Percentiles rank a stretch among this genome's conserved stretches.
These are phyloP conservation scores for Triticum monococcum DNA, from an alignment of 176 grass and related monocot species.

Conservation along the genomic window DNA sequence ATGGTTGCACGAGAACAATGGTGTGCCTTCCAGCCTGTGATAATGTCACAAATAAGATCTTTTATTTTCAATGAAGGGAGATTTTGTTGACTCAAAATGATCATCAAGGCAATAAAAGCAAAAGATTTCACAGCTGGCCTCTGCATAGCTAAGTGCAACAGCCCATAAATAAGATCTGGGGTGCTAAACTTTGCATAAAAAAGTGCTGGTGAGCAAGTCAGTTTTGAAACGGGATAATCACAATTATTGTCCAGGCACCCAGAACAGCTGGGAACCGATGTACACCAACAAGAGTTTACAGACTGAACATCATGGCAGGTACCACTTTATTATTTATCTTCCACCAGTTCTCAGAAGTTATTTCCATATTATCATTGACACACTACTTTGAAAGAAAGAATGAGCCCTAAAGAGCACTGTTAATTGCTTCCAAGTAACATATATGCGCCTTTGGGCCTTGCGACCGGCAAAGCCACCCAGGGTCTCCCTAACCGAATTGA, in stretches of 20 bases:
- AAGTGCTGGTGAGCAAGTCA: not conserved
- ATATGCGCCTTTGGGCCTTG: not conserved
- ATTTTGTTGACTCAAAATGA: not conserved
- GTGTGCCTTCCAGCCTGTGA: slow-evolving; percentile 66
- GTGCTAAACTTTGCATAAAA: not conserved
- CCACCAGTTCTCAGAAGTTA: not conserved
- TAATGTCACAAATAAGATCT: not conserved
- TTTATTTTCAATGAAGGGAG: not conserved
- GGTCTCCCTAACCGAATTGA: not conserved
- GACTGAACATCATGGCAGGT: not conserved
- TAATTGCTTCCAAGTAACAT: not conserved
- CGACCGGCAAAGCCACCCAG: not conserved
- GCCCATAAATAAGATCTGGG: not conserved
- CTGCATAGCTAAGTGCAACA: not conserved
- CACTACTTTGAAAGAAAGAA: not conserved
- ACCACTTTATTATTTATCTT: not conserved
- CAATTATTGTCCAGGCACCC: not conserved
- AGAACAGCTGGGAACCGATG: not conserved
- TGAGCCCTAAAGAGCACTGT: not conserved
- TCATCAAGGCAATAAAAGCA: not conserved
- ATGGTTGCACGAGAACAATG: slow-evolving; percentile 75
- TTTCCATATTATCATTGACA: not conserved
- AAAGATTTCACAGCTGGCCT: not conserved
- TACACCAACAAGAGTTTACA: not conserved
- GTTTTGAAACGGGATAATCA: not conserved